phyloP scores from a whole-genome alignment of 2,329 filamentous ascomycete genomes.

The Colletotrichum sp. region DNA sequence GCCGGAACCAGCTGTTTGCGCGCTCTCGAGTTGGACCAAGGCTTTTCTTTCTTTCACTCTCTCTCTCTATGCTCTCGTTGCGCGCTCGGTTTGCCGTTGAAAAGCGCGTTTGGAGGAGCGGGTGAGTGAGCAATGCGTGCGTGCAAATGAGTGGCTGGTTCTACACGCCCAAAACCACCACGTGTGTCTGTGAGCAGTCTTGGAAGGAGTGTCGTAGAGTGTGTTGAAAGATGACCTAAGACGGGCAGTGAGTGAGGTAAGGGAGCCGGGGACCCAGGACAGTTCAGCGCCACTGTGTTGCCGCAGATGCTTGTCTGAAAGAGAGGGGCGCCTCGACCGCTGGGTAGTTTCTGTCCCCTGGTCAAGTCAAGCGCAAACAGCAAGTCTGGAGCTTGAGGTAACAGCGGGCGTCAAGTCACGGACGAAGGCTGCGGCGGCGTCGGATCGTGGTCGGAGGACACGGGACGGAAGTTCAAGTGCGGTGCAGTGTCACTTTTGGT shows the following conservation, averaged over 20 bases:
- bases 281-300: conserved; percentile 1
- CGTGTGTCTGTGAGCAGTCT: background rate
- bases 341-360: background rate
- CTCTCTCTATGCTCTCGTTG: background rate
- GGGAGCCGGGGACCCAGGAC: background rate
- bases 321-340: background rate
- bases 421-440: background rate
- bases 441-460: background rate
- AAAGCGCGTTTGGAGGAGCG: background rate
- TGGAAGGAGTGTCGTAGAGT: background rate
- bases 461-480: background rate
- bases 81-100: background rate
- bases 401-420: conserved; percentile 1
- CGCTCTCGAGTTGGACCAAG: background rate
- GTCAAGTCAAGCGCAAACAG: conserved; percentile 2
- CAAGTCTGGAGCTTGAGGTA: background rate
- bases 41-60: background rate
- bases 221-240: background rate
- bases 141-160: background rate
- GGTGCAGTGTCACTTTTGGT: background rate
- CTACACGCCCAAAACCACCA: background rate
- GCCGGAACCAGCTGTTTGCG: background rate
- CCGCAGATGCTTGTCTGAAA: conserved; percentile 11
- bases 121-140: background rate
- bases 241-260: conserved; percentile 4